A percentile compares a stretch with the other conserved stretches of the same genome.
These are phyloP conservation scores for Encephalitozoon romaleae DNA, from an alignment of 371 early-diverging fungal genomes.

Conservation along the genomic window DNA sequence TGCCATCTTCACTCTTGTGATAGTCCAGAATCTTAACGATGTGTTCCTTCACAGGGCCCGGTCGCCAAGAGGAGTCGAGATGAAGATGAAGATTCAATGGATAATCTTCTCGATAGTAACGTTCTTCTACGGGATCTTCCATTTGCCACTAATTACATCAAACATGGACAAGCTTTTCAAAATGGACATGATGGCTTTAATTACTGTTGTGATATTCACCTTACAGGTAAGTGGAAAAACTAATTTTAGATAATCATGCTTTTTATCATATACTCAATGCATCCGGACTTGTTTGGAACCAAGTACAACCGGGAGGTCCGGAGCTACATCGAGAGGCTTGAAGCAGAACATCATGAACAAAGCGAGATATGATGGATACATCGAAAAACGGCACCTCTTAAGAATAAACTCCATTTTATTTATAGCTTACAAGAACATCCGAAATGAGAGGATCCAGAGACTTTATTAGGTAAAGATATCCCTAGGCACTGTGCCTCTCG, in stretches of 20 bases:
- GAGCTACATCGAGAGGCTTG: not conserved
- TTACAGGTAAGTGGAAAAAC: constrained; percentile 8
- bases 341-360: not conserved
- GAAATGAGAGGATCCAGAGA: not conserved
- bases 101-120: not conserved
- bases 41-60: not conserved
- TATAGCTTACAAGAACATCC: not conserved
- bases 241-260: constrained; percentile 19
- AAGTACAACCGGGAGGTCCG: not conserved
- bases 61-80: constrained; percentile 1
- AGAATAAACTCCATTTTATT: not conserved
- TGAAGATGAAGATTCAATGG: constrained; percentile 8
- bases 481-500: not conserved
- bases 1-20: constrained; percentile 12
- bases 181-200: not conserved
- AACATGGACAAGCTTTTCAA: not conserved
- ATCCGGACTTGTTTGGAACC: constrained; percentile 28
- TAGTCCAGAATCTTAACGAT: constrained; percentile 23
- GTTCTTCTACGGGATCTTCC: not conserved
- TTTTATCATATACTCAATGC: constrained; percentile 7
- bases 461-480: not conserved
- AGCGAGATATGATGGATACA: not conserved
- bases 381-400: not conserved
- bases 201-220: not conserved
- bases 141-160: not conserved